Conservation (phyloP, 768 basidiomycete species). For the Lactifluus pinguis region DNA sequence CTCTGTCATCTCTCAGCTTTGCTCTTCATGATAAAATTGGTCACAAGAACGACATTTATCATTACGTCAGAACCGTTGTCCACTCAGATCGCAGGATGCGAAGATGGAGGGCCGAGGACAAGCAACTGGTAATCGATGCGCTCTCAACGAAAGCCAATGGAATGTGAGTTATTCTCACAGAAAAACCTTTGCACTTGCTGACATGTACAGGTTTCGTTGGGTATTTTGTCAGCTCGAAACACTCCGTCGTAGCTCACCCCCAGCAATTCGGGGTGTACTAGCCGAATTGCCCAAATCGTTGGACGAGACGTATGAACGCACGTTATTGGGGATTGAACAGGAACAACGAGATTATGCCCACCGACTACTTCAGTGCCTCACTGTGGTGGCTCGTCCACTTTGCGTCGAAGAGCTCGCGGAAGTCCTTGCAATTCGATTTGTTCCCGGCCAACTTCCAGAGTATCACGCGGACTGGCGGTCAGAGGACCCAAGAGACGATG, state of each 20-base stretch:
- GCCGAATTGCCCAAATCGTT: neutral
- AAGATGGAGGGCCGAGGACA: neutral
- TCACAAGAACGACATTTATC: neutral
- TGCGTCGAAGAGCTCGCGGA: slow-evolving; percentile 3
- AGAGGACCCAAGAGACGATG: neutral
- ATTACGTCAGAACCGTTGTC: neutral
- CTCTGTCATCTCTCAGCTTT: neutral
- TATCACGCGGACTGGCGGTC: neutral
- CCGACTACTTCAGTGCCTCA: slow-evolving; percentile 1
- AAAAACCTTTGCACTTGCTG: neutral
- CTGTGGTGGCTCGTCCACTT: neutral
- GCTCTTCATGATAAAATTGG: neutral
- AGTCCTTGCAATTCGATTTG: neutral
- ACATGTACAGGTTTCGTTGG: neutral
- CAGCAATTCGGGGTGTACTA: neutral
- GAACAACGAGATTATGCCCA: neutral
- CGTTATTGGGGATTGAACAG: neutral
- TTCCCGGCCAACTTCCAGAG: neutral
- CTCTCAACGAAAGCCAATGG: neutral
- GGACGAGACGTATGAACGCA: slow-evolving; percentile 1
- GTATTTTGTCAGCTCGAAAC: slow-evolving; percentile 4
- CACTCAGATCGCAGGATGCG: neutral
- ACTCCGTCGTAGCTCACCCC: neutral
- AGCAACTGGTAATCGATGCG: neutral
- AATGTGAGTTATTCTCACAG: neutral